Percentiles rank a stretch among this genome's conserved stretches.
Conservation (phyloP, 305 asterid species). For the Withania somnifera region DNA sequence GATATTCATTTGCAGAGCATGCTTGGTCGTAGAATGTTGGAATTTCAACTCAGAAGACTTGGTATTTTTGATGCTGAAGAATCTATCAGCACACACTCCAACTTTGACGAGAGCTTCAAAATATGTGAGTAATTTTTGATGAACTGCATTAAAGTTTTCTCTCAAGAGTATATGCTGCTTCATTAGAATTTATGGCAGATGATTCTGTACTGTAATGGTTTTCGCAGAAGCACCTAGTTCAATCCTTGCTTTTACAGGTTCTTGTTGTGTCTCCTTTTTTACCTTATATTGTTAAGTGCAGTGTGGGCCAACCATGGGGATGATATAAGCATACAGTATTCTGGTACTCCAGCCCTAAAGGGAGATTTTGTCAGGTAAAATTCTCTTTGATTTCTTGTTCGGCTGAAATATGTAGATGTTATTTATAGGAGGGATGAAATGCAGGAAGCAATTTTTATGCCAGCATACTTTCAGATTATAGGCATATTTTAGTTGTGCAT, state of each 20-base stretch:
- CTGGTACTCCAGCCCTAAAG: slow-evolving; percentile 80
- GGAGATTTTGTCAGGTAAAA: slow-evolving; percentile 76
- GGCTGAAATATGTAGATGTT: neutral
- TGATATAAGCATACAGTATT: slow-evolving; percentile 72
- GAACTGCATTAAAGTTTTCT: neutral
- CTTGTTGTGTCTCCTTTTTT: neutral
- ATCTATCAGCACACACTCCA: slow-evolving; percentile 66
- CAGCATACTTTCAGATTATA: neutral
- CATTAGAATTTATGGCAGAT: neutral
- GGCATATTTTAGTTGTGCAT: neutral
- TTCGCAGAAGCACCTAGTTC: neutral
- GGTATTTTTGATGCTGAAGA: slow-evolving; percentile 92
- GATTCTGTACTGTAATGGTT: neutral
- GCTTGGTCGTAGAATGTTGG: slow-evolving; percentile 96
- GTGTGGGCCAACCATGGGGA: slow-evolving; percentile 94
- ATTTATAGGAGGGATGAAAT: neutral
- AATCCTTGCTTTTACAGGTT: slow-evolving; percentile 11
- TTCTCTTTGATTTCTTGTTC: neutral
- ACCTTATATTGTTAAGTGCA: slow-evolving; percentile 24
- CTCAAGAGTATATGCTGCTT: neutral
- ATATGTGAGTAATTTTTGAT: slow-evolving; percentile 39
- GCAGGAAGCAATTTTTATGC: neutral
- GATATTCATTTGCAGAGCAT: slow-evolving; percentile 55
- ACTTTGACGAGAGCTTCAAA: slow-evolving; percentile 80
- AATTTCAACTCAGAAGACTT: slow-evolving; percentile 90